phyloP scores from a whole-genome alignment of 2,329 filamentous ascomycete genomes.

The Penicillium brevicompactum region DNA sequence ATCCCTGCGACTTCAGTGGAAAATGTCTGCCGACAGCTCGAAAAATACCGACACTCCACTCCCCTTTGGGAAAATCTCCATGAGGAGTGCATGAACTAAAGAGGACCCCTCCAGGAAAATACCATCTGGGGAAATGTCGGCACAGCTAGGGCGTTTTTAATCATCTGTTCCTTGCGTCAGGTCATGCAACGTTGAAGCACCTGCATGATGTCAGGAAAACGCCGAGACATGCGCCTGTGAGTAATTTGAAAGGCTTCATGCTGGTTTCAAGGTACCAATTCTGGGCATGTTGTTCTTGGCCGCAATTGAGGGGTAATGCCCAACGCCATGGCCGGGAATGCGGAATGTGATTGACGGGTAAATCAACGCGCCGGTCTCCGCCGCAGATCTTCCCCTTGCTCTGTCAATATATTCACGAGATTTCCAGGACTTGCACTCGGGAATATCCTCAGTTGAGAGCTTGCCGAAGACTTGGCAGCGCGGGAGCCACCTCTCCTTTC shows the following conservation, averaged over 20 bases:
- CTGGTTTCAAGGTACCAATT: neutral
- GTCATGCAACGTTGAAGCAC: neutral
- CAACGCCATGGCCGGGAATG: neutral
- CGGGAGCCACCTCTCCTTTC: neutral
- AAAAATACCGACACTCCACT: constrained; percentile 3
- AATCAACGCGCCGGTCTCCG: constrained; percentile 12
- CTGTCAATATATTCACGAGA: neutral
- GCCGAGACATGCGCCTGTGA: neutral
- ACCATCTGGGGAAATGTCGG: constrained; percentile 11
- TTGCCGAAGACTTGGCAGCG: neutral
- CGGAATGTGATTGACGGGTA: constrained; percentile 21
- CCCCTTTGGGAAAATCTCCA: constrained; percentile 17
- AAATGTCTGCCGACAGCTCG: neutral
- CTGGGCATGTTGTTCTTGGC: neutral
- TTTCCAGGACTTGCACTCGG: neutral
- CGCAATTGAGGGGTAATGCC: neutral
- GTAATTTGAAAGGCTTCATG: neutral
- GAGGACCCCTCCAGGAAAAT: neutral
- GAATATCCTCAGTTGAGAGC: neutral
- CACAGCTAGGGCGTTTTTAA: neutral
- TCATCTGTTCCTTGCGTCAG: neutral
- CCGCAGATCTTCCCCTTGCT: constrained; percentile 13
- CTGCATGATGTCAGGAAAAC: neutral
- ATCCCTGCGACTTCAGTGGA: neutral
- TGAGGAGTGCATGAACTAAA: constrained; percentile 12